These are phyloP conservation scores for Herpetomonas tarakana DNA, from an alignment of 208 protist genomes.

Conservation along the genomic window DNA sequence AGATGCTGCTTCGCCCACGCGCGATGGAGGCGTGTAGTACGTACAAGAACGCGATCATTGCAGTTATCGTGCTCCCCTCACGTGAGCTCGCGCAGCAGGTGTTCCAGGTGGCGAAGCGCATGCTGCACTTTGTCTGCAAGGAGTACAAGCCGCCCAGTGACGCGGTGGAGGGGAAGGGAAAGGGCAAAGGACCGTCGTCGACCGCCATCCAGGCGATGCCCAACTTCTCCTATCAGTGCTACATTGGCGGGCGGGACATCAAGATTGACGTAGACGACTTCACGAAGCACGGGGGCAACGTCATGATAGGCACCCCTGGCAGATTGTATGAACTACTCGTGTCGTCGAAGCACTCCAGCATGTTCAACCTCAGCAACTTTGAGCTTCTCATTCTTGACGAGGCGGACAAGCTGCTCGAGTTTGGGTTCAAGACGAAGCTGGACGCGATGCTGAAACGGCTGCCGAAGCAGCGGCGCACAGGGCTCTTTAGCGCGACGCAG, in stretches of 20 bases:
- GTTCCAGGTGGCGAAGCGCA: constrained; percentile 65
- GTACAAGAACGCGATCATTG: constrained; percentile 74
- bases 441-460: constrained; percentile 87
- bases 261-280: constrained; percentile 78
- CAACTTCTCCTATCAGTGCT: constrained; percentile 81
- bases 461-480: constrained; percentile 89
- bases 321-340: constrained; percentile 90
- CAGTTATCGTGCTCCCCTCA: constrained; percentile 90
- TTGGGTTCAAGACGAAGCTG: constrained; percentile 92
- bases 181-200: background rate
- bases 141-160: constrained; percentile 21
- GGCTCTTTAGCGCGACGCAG: constrained; percentile 93
- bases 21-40: constrained; percentile 41
- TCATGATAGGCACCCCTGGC: constrained; percentile 91
- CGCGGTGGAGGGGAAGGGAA: background rate
- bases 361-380: constrained; percentile 78
- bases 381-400: constrained; percentile 94
- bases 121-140: constrained; percentile 67
- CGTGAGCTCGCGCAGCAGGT: constrained; percentile 96
- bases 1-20: constrained; percentile 76
- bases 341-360: constrained; percentile 65
- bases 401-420: constrained; percentile 91
- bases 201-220: constrained; percentile 19
- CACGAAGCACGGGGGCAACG: constrained; percentile 74
- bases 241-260: constrained; percentile 89